Base-by-base conservation (phyloP, 371 early-diverging fungal species). In the Haplosporangium sp. region DNA sequence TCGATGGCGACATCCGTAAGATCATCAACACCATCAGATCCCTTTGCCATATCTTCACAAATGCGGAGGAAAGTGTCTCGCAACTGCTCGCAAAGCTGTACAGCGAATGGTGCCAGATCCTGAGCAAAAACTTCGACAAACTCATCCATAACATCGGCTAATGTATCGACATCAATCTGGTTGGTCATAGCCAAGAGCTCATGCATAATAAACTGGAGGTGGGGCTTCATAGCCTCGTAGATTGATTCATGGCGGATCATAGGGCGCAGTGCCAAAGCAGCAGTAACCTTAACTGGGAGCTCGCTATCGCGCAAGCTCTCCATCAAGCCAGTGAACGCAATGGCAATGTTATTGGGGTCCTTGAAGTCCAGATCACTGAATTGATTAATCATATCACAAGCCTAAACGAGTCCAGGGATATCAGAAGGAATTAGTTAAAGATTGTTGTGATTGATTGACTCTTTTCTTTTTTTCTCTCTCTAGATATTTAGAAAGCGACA, bases 91-190 rank as follows among this genome's bases (percentile, higher is more conserved):
- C 92, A 93, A 1, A 98, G 90, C 83, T 96, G 92, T 9, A 94
- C 89, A 0, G 98, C 94, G 76, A 95, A 97, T 0, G 99, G 99
- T 17, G 93, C 89, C 69, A 98, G 83, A 78, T 96, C 92, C 65
- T 93, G 91, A 17, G 96, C 89, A 87, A 94, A 98, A 35, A 91
- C 89, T 72, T 93, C 93, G 2, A 98, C 97, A 76, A 97, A 91
- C 67, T 89, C 89, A 59, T 97, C 96, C 89, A 97, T 94, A 48
- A 96, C 94, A 10, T 85, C 85, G 0, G 97, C 86, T 19, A 98
- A 83, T 1, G 92, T 92, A 76, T 97, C 98, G 68, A 96, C 88
- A 74, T 98, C 97, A 68, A 96, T 94, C 81, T 95, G 91, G 82
- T 95, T 94, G 9, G 96, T 96, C 72, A 97, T 84, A 38, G 91